phyloP scores from a whole-genome alignment of 2,329 filamentous ascomycete genomes.

The Alternaria dauci region DNA sequence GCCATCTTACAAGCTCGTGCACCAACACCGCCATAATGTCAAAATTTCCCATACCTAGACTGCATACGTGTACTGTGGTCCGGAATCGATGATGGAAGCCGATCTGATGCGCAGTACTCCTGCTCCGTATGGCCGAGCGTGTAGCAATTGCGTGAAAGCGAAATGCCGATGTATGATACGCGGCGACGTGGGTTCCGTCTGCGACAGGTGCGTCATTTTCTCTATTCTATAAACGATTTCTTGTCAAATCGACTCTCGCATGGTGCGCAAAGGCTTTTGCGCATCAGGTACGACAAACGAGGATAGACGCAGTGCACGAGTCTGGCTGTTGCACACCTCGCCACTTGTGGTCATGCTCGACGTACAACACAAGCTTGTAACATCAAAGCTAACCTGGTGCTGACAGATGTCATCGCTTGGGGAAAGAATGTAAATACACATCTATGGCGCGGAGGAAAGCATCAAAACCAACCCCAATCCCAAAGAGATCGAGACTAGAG shows the following conservation, averaged over 20 bases:
- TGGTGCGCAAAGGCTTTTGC: background rate
- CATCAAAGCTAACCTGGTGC: background rate
- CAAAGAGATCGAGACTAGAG: conserved; percentile 34
- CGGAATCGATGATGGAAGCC: conserved; percentile 16
- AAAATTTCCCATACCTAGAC: background rate
- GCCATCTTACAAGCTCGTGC: background rate
- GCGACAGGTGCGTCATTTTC: conserved; percentile 31
- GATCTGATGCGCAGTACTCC: conserved; percentile 26
- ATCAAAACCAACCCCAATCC: conserved; percentile 5
- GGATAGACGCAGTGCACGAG: background rate
- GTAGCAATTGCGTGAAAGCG: conserved; percentile 33
- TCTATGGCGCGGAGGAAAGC: conserved; percentile 16
- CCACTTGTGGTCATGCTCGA: background rate
- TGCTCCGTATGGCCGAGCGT: conserved; percentile 40
- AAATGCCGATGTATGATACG: conserved; percentile 38
- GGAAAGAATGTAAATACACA: conserved; percentile 24
- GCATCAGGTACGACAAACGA: background rate
- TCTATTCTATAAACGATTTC: background rate
- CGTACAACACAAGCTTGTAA: background rate
- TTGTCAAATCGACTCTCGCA: no score
- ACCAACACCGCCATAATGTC: background rate
- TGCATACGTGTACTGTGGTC: background rate
- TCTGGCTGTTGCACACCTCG: background rate
- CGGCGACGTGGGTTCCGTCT: conserved; percentile 18
- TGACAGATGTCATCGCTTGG: conserved; percentile 27